phyloP scores from a whole-genome alignment of 2,329 filamentous ascomycete species.

The Alternaria ventricosa region DNA sequence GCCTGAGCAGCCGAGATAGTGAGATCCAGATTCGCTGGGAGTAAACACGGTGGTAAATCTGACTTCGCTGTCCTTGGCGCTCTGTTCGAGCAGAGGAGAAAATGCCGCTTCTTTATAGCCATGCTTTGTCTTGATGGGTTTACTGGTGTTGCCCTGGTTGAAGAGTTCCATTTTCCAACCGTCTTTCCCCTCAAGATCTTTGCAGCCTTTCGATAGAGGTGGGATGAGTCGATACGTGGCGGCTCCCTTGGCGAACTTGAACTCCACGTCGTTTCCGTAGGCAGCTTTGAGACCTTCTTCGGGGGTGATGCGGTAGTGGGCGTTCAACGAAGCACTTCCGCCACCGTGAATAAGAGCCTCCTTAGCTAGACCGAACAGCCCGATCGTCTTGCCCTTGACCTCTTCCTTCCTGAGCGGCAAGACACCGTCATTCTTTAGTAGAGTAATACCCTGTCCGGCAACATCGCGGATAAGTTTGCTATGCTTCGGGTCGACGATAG shows the following conservation, averaged over 20 bases:
- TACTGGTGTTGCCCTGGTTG: slow-evolving; percentile 27
- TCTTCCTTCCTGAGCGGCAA: slow-evolving; percentile 70
- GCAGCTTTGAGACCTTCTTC: slow-evolving; percentile 34
- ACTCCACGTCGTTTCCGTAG: slow-evolving; percentile 38
- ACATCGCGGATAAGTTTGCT: slow-evolving; percentile 68
- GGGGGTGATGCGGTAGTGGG: slow-evolving; percentile 36
- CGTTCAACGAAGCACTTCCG: slow-evolving; percentile 38
- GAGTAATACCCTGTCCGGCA: slow-evolving; percentile 71
- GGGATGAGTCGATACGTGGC: slow-evolving; percentile 45
- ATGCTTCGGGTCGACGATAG: slow-evolving; percentile 68
- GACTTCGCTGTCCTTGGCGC: slow-evolving; percentile 34
- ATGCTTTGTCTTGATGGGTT: slow-evolving; percentile 30
- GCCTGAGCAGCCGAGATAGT: slow-evolving; percentile 45
- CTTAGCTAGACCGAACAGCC: slow-evolving; percentile 74
- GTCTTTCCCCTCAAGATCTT: slow-evolving; percentile 31
- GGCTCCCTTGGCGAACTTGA: slow-evolving; percentile 43
- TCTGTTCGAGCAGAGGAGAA: slow-evolving; percentile 30
- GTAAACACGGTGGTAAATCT: slow-evolving; percentile 31
- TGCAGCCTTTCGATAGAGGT: slow-evolving; percentile 34
- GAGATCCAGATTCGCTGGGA: slow-evolving; percentile 33
- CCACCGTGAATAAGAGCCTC: slow-evolving; percentile 45
- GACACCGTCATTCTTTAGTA: slow-evolving; percentile 74
- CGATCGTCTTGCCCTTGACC: slow-evolving; percentile 62
- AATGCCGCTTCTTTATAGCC: slow-evolving; percentile 35
- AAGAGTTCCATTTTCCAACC: slow-evolving; percentile 45